Evolutionary conservation across 2,329 filamentous ascomycete species (phyloP), one percentile per base, ranked within the genome.

Genomic region (Fusarium domesticum): DNA sequence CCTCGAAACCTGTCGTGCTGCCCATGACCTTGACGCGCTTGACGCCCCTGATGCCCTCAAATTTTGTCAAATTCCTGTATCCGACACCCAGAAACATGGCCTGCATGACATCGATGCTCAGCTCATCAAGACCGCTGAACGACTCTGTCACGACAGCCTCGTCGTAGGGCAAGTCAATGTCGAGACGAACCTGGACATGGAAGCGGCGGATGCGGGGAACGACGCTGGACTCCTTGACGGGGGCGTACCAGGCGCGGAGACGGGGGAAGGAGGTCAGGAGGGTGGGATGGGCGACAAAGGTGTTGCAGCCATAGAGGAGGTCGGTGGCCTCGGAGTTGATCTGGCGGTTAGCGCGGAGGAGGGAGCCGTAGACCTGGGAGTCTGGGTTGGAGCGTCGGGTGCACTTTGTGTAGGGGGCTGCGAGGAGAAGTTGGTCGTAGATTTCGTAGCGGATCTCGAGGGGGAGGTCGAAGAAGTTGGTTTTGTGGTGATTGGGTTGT

Each of bases 401-500:
- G 48, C 54, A 52, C 43, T 55, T 50, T 46, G 54, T 54, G 51
- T 56, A 59, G 33, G 64, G 66, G 5, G 61, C 53, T 35, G 70
- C 59, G 50, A 59, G 47, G 43, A 75, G 69, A 39, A 75, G 71
- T 49, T 68, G 57, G 17, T 57, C 45, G 62, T 74, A 75, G 50
- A 75, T 71, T 42, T 74, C 65, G 44, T 73, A 66, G 31, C 73
- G 72, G 53, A 76, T 63, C 55, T 76, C 73, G 37, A 68, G 53
- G 25, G 72, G 71, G 18, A 76, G 64, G 40, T 62, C 61, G 31
- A 75, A 64, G 50, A 75, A 59, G 37, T 53, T 48, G 15, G 55
- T 60, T 35, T 41, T 40, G 17, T 47, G 54, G 12, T 42, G 53
- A 25, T 42, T 45, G 25, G 43, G 42, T 38, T 40, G 35, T 38